Evolutionary conservation across 768 basidiomycete species (phyloP), one percentile per base, ranked within the genome.

Genomic region (Lentinus tigrinus): DNA sequence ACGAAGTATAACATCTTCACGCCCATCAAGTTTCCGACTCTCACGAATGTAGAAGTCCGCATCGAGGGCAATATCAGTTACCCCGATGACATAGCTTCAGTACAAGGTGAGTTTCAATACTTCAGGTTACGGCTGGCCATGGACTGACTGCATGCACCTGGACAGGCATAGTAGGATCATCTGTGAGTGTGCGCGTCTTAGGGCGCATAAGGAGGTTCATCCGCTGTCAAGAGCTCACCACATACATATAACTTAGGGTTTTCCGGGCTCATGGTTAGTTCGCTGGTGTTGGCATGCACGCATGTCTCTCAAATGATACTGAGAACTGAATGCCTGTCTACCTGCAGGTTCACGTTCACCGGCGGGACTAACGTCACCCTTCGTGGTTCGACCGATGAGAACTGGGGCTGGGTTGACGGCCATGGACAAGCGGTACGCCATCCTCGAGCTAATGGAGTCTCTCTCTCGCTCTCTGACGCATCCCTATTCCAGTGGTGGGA

Each of bases 361-460:
- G 82, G 80, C 13, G 83, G 85, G 4, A 78, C 66, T 39, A 85
- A 85, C 54, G 81, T 87, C 43, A 85, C 83, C 10, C 67, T 88
- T 7, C 73, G 81, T 26, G 83, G 86, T 0, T 78, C 80, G 21
- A 70, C 66, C 11, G 80, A 87, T 58, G 79, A 82, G 0, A 57
- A 81, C 3, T 83, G 82, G 81, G 85, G 85, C n/a, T 87, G 84
- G 84, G 77, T 87, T 0, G 79, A 85, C 61, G 81, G 74, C 2
- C 79, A 86, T 50, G 85, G 85, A 1, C 82, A 85, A 54, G 63
- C 66, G 21, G 69, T 70, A 51, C 5, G 66, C 26, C 40, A 13
- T 48, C 21, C n/a, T n/a, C 16, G 0, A 14, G 11, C 27, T 39
- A 4, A 37, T 31, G 3, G n/a, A 24, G 19, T 34, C 8, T 4